phyloP scores from a whole-genome alignment of 495 filamentous ascomycete genomes.

The Lasiosphaeria ovina region DNA sequence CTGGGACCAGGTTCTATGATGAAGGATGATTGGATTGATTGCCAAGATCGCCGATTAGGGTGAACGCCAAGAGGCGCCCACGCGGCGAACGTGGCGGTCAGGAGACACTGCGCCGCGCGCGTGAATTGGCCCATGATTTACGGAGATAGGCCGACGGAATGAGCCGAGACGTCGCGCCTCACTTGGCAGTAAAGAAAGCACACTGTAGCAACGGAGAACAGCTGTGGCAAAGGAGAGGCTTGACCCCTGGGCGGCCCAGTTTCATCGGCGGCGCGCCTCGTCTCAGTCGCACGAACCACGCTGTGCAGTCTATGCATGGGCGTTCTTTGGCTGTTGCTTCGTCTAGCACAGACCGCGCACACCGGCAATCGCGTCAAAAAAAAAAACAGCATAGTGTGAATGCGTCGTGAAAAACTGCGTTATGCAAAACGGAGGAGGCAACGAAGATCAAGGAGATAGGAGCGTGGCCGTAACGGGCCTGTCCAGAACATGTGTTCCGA shows the following conservation, averaged over 20 bases:
- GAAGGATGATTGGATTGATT: not conserved
- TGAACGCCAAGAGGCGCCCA: not conserved
- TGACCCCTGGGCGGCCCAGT: not conserved
- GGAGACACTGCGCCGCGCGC: no score
- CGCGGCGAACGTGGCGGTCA: no score
- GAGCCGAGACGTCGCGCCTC: not conserved
- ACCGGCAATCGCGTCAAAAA: not conserved
- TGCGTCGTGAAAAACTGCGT: no score
- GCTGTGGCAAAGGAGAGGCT: not conserved
- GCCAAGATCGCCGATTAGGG: not conserved
- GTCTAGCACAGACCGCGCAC: not conserved
- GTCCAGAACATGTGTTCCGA: no score
- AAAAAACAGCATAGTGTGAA: not conserved
- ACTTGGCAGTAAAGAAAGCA: not conserved
- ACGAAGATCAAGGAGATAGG: no score
- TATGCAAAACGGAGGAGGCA: no score
- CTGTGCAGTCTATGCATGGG: not conserved
- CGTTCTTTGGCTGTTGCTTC: not conserved
- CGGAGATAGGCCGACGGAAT: not conserved
- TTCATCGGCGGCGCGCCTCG: not conserved
- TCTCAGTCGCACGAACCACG: not conserved
- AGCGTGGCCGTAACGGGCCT: no score
- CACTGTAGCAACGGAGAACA: not conserved
- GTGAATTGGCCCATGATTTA: no score
- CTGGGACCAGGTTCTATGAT: no score